A percentile compares a stretch with the other conserved stretches of the same genome.
These are phyloP conservation scores for Bullera alba DNA, from an alignment of 768 basidiomycete species.

Conservation along the genomic window DNA sequence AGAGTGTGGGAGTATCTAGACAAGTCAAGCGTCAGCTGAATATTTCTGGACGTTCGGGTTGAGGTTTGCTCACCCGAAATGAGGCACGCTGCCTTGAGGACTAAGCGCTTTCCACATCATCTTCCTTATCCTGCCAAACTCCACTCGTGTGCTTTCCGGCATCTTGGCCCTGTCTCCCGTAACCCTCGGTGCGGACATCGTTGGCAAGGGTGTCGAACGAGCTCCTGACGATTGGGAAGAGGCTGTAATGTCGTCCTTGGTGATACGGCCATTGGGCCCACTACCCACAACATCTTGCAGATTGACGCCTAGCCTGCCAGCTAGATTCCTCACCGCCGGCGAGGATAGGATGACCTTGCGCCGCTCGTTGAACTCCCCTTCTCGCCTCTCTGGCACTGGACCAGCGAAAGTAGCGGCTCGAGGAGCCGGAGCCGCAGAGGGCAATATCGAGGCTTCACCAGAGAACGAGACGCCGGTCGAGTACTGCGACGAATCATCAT, in stretches of 20 bases:
- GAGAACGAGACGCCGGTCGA: constrained; percentile 15
- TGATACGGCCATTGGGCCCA: constrained; percentile 29
- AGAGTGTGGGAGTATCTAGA: constrained; percentile 37
- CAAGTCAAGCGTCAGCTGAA: not conserved
- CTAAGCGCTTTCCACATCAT: constrained; percentile 37
- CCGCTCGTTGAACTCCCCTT: not conserved
- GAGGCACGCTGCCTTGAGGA: constrained; percentile 26
- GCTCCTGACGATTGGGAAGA: not conserved
- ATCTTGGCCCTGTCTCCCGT: constrained; percentile 1
- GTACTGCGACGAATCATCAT: constrained; percentile 1
- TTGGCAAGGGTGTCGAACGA: not conserved
- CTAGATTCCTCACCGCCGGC: constrained; percentile 34
- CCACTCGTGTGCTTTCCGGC: constrained; percentile 21
- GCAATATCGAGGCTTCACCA: constrained; percentile 34
- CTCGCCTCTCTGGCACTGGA: not conserved
- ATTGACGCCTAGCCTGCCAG: constrained; percentile 23
- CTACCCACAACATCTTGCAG: constrained; percentile 15
- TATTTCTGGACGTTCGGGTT: not conserved
- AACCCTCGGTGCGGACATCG: not conserved
- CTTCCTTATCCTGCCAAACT: constrained; percentile 37
- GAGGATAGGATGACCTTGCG: constrained; percentile 21
- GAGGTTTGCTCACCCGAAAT: constrained; percentile 33
- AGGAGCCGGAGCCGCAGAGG: constrained; percentile 11
- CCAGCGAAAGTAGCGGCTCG: not conserved
- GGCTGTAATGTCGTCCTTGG: constrained; percentile 22